Conservation (phyloP, 768 basidiomycete species). For the Leccinum fibrillosum region DNA sequence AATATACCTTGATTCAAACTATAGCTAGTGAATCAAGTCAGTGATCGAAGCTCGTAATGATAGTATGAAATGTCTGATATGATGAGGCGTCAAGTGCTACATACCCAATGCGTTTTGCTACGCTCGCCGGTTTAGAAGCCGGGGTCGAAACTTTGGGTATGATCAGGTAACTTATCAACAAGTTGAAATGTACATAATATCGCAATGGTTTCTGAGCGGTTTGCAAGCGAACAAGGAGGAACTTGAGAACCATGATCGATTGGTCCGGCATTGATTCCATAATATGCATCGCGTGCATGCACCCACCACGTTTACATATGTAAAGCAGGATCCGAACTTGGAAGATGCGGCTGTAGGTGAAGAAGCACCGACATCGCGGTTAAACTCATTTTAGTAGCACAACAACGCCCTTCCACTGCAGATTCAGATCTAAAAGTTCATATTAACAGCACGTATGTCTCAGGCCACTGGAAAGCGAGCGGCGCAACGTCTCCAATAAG, state of each 20-base stretch:
- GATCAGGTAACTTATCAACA: no score
- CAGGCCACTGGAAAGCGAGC: not conserved
- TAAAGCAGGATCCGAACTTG: not conserved
- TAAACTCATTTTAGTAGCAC: not conserved
- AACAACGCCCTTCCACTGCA: not conserved
- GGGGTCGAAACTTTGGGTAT: no score
- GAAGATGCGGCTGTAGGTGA: not conserved
- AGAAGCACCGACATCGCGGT: not conserved
- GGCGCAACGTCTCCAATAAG: not conserved
- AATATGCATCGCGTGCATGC: no score
- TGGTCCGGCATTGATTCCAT: not conserved
- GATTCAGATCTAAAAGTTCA: not conserved
- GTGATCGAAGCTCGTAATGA: no score
- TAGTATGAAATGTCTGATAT: no score
- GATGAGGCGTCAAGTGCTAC: no score
- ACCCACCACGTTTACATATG: not conserved
- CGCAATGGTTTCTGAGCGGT: not conserved
- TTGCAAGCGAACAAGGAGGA: not conserved
- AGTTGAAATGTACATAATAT: no score
- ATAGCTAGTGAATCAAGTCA: no score
- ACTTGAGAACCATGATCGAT: not conserved
- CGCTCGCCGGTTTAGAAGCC: not conserved
- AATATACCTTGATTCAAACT: no score
- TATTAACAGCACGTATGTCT: not conserved
- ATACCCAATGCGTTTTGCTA: not conserved